Percentiles rank a stretch among this genome's conserved stretches.
Conservation (phyloP, 192 early-diverging fungal genomes). For the Lobosporangium transversale region DNA sequence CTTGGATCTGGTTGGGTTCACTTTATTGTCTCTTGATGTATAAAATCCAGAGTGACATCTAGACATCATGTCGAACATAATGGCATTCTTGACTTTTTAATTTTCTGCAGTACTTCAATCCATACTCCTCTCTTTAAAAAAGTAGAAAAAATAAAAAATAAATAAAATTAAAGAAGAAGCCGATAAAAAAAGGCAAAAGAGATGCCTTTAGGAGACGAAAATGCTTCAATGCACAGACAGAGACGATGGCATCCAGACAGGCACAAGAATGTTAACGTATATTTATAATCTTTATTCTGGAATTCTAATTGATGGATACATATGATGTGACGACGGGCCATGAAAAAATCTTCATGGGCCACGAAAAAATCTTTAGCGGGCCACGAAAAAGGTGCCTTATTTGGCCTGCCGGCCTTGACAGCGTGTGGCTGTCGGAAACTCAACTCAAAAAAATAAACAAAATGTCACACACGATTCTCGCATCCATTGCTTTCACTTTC, state of each 20-base stretch:
- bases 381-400: constrained; percentile 42
- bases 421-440: constrained; percentile 3
- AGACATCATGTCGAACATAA: no score
- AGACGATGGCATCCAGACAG: background rate
- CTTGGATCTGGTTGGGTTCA: no score
- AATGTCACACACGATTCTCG: background rate
- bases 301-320: no score
- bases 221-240: constrained; percentile 6
- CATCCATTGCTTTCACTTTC: constrained; percentile 8
- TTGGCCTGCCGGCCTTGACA: constrained; percentile 27
- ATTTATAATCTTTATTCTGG: no score
- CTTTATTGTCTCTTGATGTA: background rate
- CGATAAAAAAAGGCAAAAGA: background rate
- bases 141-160: no score
- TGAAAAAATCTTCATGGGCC: constrained; percentile 24
- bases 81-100: no score
- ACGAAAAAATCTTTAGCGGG: constrained; percentile 36
- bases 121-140: no score
- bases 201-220: no score
- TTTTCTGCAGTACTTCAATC: no score
- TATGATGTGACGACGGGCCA: constrained; percentile 10
- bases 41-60: no score
- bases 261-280: no score
- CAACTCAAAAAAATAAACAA: background rate
- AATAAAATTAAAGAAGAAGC: no score